Evolutionary conservation across 2,329 filamentous ascomycete species (phyloP), one percentile per base, ranked within the genome.

Genomic region (Diaporthe eres): DNA sequence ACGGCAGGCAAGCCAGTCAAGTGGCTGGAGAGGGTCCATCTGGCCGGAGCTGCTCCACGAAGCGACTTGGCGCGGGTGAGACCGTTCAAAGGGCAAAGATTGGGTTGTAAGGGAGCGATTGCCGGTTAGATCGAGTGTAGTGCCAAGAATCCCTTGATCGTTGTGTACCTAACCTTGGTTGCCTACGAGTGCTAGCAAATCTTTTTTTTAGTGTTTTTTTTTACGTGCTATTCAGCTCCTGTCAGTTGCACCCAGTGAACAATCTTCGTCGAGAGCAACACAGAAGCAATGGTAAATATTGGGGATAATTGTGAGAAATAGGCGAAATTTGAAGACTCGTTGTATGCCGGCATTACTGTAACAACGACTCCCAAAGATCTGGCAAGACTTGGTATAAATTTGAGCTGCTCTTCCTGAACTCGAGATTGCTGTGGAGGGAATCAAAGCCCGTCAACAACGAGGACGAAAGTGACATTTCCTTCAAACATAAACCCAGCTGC

Each of bases 121-220:
- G 3, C 44, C 44, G 17, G 2, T 8, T 1, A 49, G 19, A 22
- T 49, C 17, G 44, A 49, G 2, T 22, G 7, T 9, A 49, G 10
- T 49, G 6, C 6, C 19, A 49, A 9, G 19, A 10, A 22, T 3
- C 19, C 44, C 44, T 10, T 7, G 8, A 22, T 49, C 19, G 7
- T 0, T 9, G 0, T 49, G 44, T 49, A 22, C 7, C 19, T 9
- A 1, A 44, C 6, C 42, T 44, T 12, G 44, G 17, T 6, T 22
- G 44, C 0, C 42, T 19, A 44, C 0, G 15, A 44, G 1, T 44
- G 15, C 44, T 1, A 9, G 22, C 7, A 10, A n/a, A 13, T 6
- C 7, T 7, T 22, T 49, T 6, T 2, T 22, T 47, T n/a, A n/a
- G n/a, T n/a, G n/a, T 1, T 2, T 17, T 8, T 47, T 5, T 0